Base-by-base conservation (phyloP, 2,329 filamentous ascomycete genomes). In the Penicillium rolfsii region DNA sequence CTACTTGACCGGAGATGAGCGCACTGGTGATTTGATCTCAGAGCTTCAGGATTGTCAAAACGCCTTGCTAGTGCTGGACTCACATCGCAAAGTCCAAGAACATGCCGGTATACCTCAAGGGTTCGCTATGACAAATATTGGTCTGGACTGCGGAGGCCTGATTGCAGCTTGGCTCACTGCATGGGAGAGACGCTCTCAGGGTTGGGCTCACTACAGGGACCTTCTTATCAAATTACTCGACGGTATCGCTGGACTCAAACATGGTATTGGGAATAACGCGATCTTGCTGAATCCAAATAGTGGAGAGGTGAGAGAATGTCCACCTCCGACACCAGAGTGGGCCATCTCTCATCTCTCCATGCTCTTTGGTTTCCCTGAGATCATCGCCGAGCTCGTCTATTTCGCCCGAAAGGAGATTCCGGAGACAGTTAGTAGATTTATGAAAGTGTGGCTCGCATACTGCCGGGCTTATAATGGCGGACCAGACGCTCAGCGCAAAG, bases 1-100 rank as follows among this genome's bases (percentile, higher is more conserved):
- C 28, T 67, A 65, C 24, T 45, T 67, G 9, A 65, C 64, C 1
- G 64, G 64, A 6, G 64, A 67, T 14, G 64, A 67, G 40, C 64
- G 63, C 26, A 64, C 59, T 22, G 64, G 64, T 7, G 64, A 67
- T 26, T 24, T 65, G 19, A 64, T 67, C 16, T 52, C 55, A 3
- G 64, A 67, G 46, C 58, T 66, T 19, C 59, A 64, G 26, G 55
- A 64, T 7, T 59, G 62, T n/a, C 59, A 64, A 53, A 55, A 64
- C 6, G 36, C 64, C 5, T 50, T 64, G n/a, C 33, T 64, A 9
- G 54, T 41, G 3, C 40, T 66, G 19, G 64, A 66, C 46, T 64
- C 64, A 3, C 64, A 66, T 50, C 52, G 64, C 7, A 66, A 66
- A 26, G 64, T 66, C 2, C 64, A 64, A 36, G 46, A 59, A 9